phyloP scores from a whole-genome alignment of 495 filamentous ascomycete species.

The Aspergillus carlsbadensis region DNA sequence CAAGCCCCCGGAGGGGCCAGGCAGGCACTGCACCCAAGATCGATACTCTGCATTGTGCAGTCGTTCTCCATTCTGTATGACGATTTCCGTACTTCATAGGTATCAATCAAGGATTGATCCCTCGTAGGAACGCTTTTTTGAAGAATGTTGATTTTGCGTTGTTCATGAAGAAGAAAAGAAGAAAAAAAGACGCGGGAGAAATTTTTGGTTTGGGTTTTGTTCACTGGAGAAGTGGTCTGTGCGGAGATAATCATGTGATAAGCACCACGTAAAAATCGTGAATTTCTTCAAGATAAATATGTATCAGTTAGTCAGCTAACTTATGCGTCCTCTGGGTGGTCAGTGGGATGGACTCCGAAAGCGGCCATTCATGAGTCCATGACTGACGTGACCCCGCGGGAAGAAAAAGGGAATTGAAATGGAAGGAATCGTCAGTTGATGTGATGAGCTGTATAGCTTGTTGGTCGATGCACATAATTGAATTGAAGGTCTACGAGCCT shows the following conservation, averaged over 20 bases:
- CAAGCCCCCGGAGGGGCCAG: slow-evolving; percentile 33
- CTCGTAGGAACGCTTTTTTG: slow-evolving; percentile 62
- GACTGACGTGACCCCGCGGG: background rate
- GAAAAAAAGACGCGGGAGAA: slow-evolving; percentile 23
- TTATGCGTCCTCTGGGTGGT: background rate
- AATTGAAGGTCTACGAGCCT: background rate
- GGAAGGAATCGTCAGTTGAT: background rate
- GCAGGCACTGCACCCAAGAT: slow-evolving; percentile 70
- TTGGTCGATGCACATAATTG: background rate
- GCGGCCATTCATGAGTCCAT: too few relatives aligned
- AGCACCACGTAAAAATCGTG: background rate
- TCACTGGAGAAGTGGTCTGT: slow-evolving; percentile 21
- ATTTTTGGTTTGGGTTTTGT: slow-evolving; percentile 19
- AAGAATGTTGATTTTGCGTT: slow-evolving; percentile 69
- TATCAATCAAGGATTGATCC: slow-evolving; percentile 26
- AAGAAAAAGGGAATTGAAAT: background rate
- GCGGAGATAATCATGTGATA: slow-evolving; percentile 15
- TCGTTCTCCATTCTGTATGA: slow-evolving; percentile 65
- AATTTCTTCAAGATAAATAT: too few relatives aligned
- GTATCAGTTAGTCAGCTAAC: background rate
- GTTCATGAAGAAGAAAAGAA: slow-evolving; percentile 57
- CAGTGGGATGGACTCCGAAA: background rate
- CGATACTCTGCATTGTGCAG: slow-evolving; percentile 44
- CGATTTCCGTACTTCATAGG: slow-evolving; percentile 65
- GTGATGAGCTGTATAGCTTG: background rate